Evolutionary conservation across 2,329 filamentous ascomycete genomes (phyloP), one percentile per base, ranked within the genome.

Genomic region (Parastagonospora avenae): DNA sequence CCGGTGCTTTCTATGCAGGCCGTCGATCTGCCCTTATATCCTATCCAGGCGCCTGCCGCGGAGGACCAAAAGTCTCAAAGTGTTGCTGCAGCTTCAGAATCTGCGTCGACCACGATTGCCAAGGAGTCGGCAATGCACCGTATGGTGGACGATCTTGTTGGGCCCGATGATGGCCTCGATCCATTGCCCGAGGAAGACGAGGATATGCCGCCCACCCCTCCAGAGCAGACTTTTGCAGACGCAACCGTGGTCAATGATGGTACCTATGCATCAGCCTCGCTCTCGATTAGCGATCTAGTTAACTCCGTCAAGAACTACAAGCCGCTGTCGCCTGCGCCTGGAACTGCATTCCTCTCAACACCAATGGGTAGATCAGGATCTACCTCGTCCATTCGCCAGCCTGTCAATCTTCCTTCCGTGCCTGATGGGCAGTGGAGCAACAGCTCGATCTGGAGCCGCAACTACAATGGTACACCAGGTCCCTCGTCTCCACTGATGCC

Each of bases 141-240:
- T 8, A 85, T 85, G 83, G 83, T 86, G 11, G 81, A 85, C 57
- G 76, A 81, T 50, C 72, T 86, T 27, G 75, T 85, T 43, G 74
- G 73, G 37, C 66, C 66, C 15, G 74, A 77, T 42, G 74, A 76
- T 24, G 70, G 74, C 36, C 53, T 75, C 42, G 73, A 73, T 50
- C 68, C 72, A 16, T 58, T 74, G 24, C 67, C 62, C 8, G 76
- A 79, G 42, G 77, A 78, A 50, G 74, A 74, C 28, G 73, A 76
- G 46, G 70, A 75, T 52, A 69, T 77, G 27, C 77, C 77, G 3
- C 74, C 76, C n/a, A 79, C 76, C 15, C 77, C 77, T 33, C 77
- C 77, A 6, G 75, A 77, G 46, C 76, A 78, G 52, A 73, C 72
- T 3, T 77, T 78, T 36, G 75, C 76, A 36, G 74, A 77, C 42